Percentiles rank a stretch among this genome's conserved stretches.
These are phyloP conservation scores for Aspergillus bertholletiae DNA, from an alignment of 495 filamentous ascomycete genomes.

Conservation along the genomic window DNA sequence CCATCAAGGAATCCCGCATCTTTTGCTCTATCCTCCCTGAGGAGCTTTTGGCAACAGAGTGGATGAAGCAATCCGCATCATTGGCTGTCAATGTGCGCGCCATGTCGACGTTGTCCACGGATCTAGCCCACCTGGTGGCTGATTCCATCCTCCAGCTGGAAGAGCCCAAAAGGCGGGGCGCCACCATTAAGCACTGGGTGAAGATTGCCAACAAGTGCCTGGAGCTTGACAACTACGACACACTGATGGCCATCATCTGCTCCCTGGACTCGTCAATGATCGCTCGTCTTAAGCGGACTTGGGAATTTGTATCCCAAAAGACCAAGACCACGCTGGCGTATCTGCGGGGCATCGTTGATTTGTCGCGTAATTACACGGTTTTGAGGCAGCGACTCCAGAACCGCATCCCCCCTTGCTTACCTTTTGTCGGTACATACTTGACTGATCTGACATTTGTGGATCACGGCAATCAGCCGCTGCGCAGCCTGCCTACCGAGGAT, in stretches of 20 bases:
- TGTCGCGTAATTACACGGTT: slow-evolving; percentile 86
- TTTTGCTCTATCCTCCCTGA: slow-evolving; percentile 92
- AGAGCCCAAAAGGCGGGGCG: slow-evolving; percentile 87
- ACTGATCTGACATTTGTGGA: slow-evolving; percentile 80
- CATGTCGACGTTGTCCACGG: slow-evolving; percentile 90
- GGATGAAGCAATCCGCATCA: slow-evolving; percentile 79
- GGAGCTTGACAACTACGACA: slow-evolving; percentile 92
- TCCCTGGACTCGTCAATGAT: slow-evolving; percentile 90
- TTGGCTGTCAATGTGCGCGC: slow-evolving; percentile 89
- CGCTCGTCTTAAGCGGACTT: slow-evolving; percentile 84
- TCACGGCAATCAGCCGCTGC: slow-evolving; percentile 76
- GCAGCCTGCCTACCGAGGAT: slow-evolving; percentile 46
- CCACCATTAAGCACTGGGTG: slow-evolving; percentile 96
- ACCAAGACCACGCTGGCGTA: slow-evolving; percentile 75
- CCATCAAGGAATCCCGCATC: slow-evolving; percentile 87
- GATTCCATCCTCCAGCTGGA: slow-evolving; percentile 85
- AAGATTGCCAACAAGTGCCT: slow-evolving; percentile 89
- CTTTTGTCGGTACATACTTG: slow-evolving; percentile 95
- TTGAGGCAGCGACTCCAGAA: slow-evolving; percentile 83
- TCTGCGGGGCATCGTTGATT: slow-evolving; percentile 78
- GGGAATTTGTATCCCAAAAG: slow-evolving; percentile 85
- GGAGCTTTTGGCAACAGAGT: slow-evolving; percentile 89
- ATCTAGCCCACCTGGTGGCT: slow-evolving; percentile 89
- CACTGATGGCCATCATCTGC: slow-evolving; percentile 94
- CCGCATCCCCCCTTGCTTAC: slow-evolving; percentile 88